Conservation (phyloP, 345 rosid genomes). For the Passiflora organensis region DNA sequence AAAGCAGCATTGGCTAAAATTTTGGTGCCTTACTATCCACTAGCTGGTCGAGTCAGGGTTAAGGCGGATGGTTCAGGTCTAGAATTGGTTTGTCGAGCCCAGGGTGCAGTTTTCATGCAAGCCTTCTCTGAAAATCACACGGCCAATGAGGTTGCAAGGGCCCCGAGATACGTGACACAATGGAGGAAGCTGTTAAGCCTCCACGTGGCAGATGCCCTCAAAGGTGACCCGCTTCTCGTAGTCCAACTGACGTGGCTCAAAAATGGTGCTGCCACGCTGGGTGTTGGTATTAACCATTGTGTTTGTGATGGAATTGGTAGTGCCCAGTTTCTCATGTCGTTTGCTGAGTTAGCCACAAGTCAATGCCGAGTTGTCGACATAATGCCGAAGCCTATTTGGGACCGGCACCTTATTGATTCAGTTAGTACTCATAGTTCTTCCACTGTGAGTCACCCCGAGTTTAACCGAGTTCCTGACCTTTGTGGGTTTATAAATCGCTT, state of each 20-base stretch:
- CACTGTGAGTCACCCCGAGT: slow-evolving; percentile 50
- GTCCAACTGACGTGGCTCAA: slow-evolving; percentile 86
- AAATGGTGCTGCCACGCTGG: slow-evolving; percentile 65
- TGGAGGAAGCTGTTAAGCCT: slow-evolving; percentile 66
- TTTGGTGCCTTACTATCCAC: slow-evolving; percentile 66
- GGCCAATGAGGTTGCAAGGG: slow-evolving; percentile 40
- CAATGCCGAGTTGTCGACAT: slow-evolving; percentile 13
- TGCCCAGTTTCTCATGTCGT: slow-evolving; percentile 57
- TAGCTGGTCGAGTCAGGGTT: slow-evolving; percentile 71
- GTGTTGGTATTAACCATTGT: slow-evolving; percentile 68
- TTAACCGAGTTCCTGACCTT: slow-evolving; percentile 51
- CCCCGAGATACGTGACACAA: slow-evolving; percentile 54
- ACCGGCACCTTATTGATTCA: slow-evolving; percentile 57
- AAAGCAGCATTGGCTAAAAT: slow-evolving; percentile 54
- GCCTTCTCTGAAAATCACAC: slow-evolving; percentile 40
- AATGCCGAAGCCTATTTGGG: slow-evolving; percentile 53
- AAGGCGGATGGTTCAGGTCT: slow-evolving; percentile 38
- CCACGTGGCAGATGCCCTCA: slow-evolving; percentile 58
- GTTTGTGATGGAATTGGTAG: slow-evolving; percentile 73
- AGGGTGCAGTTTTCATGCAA: slow-evolving; percentile 64
- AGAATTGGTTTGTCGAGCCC: slow-evolving; percentile 61
- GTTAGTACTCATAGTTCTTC: slow-evolving; percentile 8
- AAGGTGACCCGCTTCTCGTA: slow-evolving; percentile 67
- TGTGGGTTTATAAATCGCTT: slow-evolving; percentile 62
- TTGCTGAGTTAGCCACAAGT: slow-evolving; percentile 46